Evolutionary conservation across 2,329 filamentous ascomycete genomes (phyloP).

Genomic region (Exophiala bonariae): DNA sequence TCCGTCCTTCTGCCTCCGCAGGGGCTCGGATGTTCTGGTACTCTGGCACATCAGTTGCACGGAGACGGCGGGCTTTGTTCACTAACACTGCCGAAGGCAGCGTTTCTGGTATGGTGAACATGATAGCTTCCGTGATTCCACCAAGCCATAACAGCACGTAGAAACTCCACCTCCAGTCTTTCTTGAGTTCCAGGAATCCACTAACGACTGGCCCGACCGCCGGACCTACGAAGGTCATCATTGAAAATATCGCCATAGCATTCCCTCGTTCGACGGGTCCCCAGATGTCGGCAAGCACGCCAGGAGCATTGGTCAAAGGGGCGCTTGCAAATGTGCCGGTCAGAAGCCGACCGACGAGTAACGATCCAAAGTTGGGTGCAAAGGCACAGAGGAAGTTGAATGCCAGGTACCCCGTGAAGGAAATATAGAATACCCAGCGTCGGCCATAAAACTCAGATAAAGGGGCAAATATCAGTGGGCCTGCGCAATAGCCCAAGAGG

Average conservation of each 20-base stretch:
- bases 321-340: constrained; percentile 58
- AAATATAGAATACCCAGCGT: constrained; percentile 51
- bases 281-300: constrained; percentile 57
- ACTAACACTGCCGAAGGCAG: constrained; percentile 52
- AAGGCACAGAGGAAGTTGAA: constrained; percentile 58
- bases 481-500: constrained; percentile 63
- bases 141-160: constrained; percentile 45
- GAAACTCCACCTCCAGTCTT: constrained; percentile 48
- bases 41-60: constrained; percentile 49
- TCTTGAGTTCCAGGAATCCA: constrained; percentile 58
- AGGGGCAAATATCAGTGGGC: constrained; percentile 64
- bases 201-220: constrained; percentile 56
- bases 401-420: constrained; percentile 40
- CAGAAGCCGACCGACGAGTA: constrained; percentile 57
- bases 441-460: constrained; percentile 66
- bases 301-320: constrained; percentile 43
- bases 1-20: constrained; percentile 48
- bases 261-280: constrained; percentile 52
- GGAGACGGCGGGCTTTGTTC: constrained; percentile 55
- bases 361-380: constrained; percentile 52
- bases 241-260: constrained; percentile 55
- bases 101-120: constrained; percentile 63
- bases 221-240: constrained; percentile 56
- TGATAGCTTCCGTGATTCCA: constrained; percentile 39
- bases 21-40: constrained; percentile 55